Evolutionary conservation across 176 grass and related monocot genomes (phyloP).

Genomic region (barley (Hordeum vulgare)): DNA sequence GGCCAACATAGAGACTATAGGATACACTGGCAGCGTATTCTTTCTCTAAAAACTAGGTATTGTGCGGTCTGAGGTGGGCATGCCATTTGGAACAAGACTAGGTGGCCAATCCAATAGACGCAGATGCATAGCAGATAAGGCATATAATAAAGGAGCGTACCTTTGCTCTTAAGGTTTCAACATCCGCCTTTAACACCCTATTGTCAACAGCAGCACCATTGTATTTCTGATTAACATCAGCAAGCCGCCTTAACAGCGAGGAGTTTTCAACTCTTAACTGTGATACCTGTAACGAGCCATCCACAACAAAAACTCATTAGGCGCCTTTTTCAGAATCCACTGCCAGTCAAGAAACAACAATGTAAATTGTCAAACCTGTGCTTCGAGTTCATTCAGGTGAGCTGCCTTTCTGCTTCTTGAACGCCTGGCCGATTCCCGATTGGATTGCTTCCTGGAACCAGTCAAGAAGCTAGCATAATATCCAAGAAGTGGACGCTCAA

Average conservation of each 20-base stretch:
- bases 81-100: background rate
- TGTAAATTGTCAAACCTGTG: constrained; percentile 44
- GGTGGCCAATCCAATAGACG: background rate
- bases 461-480: background rate
- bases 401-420: constrained; percentile 93
- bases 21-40: background rate
- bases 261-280: constrained; percentile 85
- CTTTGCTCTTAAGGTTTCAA: constrained; percentile 73
- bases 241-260: constrained; percentile 59
- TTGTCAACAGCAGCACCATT: constrained; percentile 76
- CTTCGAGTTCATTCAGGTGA: constrained; percentile 78
- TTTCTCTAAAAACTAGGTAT: background rate
- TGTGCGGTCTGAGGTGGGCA: background rate
- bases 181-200: constrained; percentile 72
- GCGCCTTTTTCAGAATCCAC: background rate
- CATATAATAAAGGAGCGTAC: constrained; percentile 15
- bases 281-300: constrained; percentile 38
- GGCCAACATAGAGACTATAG: background rate
- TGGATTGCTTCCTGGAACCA: constrained; percentile 79
- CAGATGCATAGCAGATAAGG: background rate
- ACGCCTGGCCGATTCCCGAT: constrained; percentile 84
- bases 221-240: constrained; percentile 80
- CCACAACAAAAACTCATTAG: background rate
- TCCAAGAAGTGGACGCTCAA: background rate
- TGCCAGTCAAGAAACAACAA: background rate